Evolutionary conservation across 2,329 filamentous ascomycete genomes (phyloP), one percentile per base, ranked within the genome.

Genomic region (Aspergillus oerlinghausenensis): DNA sequence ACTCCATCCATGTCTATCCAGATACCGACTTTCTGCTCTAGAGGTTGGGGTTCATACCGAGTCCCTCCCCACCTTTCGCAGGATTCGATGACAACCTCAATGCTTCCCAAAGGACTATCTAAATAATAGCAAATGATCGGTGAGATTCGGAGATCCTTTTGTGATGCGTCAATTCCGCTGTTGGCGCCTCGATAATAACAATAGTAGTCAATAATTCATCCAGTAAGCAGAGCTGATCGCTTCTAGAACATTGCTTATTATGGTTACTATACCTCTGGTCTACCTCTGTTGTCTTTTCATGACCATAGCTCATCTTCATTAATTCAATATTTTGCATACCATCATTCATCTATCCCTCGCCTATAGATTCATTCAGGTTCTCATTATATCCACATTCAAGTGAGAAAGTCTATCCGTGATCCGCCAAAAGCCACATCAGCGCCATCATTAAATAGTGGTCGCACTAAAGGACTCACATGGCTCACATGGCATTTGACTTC

Each of bases 401-500:
- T 21, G 42, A 23, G 19, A 45, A 45, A 19, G 32, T 1, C 6
- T 6, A 17, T 38, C 32, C 32, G 32, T 17, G 8, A 47, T 47
- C 43, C 43, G 19, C 21, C 43, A 3, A 47, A 47, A 47, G 43
- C 43, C 43, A 25, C 43, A 47, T 25, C 43, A 17, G 25, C 43
- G 43, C 43, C 43, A 25, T 23, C 21, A 26, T 11, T 19, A 26
- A 47, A 47, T 47, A n/a, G 21, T 6, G 43, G 43, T 26, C 21
- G 26, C 43, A 47, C 43, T 47, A 23, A 47, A 23, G 11, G 21
- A 11, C 17, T 38, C 42, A 25, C 21, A 50, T 48, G 11, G 25
- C 7, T 38, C 42, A 25, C 21, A 50, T 43, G 11, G 25, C 38
- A 45, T 55, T 55, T 49, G 56, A 48, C 50, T 59, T 53, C 55